A percentile compares a stretch with the other conserved stretches of the same genome.
phyloP scores from a whole-genome alignment of 73 alveolate genomes.

The Effrenium voratum region DNA sequence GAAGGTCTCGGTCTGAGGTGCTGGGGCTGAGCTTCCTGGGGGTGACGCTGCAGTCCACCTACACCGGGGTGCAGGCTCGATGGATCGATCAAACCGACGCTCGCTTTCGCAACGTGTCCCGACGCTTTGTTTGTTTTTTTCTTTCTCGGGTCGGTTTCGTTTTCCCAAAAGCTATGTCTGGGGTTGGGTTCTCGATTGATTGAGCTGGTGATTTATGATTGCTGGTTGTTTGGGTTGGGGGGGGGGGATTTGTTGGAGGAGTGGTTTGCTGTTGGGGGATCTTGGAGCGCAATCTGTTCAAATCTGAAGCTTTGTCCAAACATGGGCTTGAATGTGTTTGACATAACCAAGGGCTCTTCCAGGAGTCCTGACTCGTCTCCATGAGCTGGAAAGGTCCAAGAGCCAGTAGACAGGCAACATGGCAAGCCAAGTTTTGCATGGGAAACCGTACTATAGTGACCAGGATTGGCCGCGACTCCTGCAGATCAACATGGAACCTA shows the following conservation, averaged over 20 bases:
- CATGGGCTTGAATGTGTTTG: too few relatives aligned
- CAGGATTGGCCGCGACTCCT: too few relatives aligned
- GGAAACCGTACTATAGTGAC: too few relatives aligned
- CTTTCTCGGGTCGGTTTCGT: background rate
- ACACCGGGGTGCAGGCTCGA: constrained; percentile 44
- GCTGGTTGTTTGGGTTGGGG: background rate
- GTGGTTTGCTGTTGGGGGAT: background rate
- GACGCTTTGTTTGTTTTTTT: background rate
- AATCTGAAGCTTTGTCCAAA: too few relatives aligned
- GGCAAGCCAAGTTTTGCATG: too few relatives aligned
- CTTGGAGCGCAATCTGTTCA: too few relatives aligned
- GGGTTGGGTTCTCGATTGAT: background rate
- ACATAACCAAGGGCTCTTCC: too few relatives aligned
- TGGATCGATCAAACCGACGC: too few relatives aligned
- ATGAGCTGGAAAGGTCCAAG: too few relatives aligned
- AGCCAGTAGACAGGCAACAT: too few relatives aligned
- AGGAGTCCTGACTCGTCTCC: too few relatives aligned
- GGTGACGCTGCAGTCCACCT: constrained; percentile 69
- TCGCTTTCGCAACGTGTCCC: background rate
- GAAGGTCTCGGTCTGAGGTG: background rate
- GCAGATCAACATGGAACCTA: too few relatives aligned
- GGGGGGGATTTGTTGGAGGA: background rate
- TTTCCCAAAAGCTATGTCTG: background rate
- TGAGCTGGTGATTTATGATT: background rate
- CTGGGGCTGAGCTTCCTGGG: constrained; percentile 58